Percentiles rank a stretch among this genome's conserved stretches.
Conservation (phyloP, 1,139 yeast genomes). For the Saccharomycopsis crataegensis region DNA sequence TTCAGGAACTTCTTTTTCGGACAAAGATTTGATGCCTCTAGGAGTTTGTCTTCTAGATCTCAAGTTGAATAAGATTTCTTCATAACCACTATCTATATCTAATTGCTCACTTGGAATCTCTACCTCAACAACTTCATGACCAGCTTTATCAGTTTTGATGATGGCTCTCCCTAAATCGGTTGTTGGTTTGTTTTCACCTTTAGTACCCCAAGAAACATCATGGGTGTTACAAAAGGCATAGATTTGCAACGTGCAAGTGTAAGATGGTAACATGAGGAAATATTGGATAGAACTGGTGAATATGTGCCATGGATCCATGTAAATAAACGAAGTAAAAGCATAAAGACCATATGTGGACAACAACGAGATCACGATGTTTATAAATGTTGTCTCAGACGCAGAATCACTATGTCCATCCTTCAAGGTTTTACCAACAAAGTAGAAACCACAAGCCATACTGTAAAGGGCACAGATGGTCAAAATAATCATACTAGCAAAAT, state of each 20-base stretch:
- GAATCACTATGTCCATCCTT: slow-evolving; percentile 24
- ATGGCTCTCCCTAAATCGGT: slow-evolving; percentile 62
- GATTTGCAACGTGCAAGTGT: slow-evolving; percentile 83
- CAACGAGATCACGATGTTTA: slow-evolving; percentile 77
- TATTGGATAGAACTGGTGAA: slow-evolving; percentile 78
- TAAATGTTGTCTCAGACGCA: slow-evolving; percentile 45
- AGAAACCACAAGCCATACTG: slow-evolving; percentile 75
- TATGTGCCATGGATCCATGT: slow-evolving; percentile 94
- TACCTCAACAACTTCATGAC: slow-evolving; percentile 60
- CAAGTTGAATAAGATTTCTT: slow-evolving; percentile 66
- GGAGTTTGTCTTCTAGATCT: slow-evolving; percentile 60
- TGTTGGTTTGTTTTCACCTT: slow-evolving; percentile 76
- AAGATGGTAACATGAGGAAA: slow-evolving; percentile 82
- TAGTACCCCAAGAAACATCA: slow-evolving; percentile 97
- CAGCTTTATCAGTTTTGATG: slow-evolving; percentile 44
- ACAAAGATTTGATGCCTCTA: slow-evolving; percentile 35
- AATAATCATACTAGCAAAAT: slow-evolving; percentile 61
- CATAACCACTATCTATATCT: slow-evolving; percentile 82
- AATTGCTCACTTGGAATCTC: slow-evolving; percentile 84
- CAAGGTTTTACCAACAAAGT: slow-evolving; percentile 60
- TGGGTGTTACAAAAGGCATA: slow-evolving; percentile 94
- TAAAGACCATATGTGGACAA: slow-evolving; percentile 91
- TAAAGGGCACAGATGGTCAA: slow-evolving; percentile 75
- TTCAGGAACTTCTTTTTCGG: slow-evolving; percentile 41
- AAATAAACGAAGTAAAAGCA: slow-evolving; percentile 66